Conservation (phyloP, 2,329 filamentous ascomycete species). For the Alternaria sp. region DNA sequence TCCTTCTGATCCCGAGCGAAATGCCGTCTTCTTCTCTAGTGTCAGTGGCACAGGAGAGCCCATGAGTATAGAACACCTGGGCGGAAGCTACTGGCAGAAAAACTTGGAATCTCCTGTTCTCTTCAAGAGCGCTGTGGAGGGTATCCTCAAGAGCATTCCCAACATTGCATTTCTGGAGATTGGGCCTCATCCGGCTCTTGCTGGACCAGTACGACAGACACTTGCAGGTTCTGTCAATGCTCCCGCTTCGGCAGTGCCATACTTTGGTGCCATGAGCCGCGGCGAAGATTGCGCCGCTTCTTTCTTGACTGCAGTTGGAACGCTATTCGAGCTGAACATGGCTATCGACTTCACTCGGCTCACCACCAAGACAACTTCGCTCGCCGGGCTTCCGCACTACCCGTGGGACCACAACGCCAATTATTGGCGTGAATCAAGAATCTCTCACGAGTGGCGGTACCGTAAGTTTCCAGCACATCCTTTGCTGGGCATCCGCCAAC, state of each 20-base stretch:
- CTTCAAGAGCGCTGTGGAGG: constrained; percentile 13
- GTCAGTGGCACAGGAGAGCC: constrained; percentile 14
- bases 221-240: not conserved
- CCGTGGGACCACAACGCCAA: constrained; percentile 21
- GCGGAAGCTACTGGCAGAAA: constrained; percentile 25
- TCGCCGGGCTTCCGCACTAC: constrained; percentile 24
- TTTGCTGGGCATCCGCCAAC: constrained; percentile 19
- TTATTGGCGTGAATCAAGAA: constrained; percentile 33
- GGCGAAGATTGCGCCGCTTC: not conserved
- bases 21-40: constrained; percentile 19
- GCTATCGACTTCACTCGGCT: constrained; percentile 12
- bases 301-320: constrained; percentile 19
- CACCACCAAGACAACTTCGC: not conserved
- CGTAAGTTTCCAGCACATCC: constrained; percentile 18
- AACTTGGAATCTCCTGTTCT: constrained; percentile 26
- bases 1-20: too few species aligned
- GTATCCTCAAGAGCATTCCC: not conserved
- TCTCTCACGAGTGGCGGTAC: constrained; percentile 12
- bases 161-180: constrained; percentile 22
- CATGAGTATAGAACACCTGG: constrained; percentile 3
- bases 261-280: not conserved
- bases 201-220: constrained; percentile 24
- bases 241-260: not conserved
- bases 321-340: constrained; percentile 14
- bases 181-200: constrained; percentile 26